These are phyloP conservation scores for Vitis amurensis DNA, from an alignment of 164 flowering plant species.

Conservation along the genomic window DNA sequence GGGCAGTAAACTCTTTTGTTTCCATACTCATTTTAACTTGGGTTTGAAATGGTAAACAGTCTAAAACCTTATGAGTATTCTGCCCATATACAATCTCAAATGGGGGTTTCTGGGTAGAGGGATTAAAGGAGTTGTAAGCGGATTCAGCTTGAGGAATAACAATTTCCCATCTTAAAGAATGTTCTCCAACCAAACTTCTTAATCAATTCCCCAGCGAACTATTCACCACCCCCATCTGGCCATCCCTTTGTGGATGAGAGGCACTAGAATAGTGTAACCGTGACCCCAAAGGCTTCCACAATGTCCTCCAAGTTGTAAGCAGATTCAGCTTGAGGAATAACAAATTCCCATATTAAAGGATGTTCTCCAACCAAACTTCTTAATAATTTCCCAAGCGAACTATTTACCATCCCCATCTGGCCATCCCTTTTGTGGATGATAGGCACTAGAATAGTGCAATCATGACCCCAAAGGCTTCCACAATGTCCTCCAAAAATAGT, in stretches of 20 bases:
- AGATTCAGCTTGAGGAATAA: neutral
- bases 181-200: neutral
- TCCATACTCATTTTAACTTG: neutral
- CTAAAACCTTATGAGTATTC: neutral
- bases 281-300: neutral
- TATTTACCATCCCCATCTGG: constrained; percentile 9
- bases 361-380: neutral
- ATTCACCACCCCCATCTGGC: constrained; percentile 13
- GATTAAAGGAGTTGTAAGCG: neutral
- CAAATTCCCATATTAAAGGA: neutral
- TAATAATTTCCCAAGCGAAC: neutral
- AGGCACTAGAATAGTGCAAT: neutral
- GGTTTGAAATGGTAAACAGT: neutral
- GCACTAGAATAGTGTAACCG: neutral
- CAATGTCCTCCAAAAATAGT: neutral
- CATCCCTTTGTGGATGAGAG: constrained; percentile 6
- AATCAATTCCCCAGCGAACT: neutral
- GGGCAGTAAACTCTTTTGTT: constrained; percentile 3
- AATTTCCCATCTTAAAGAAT: neutral
- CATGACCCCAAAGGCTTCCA: neutral
- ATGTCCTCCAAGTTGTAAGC: neutral
- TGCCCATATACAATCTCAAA: neutral
- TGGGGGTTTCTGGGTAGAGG: neutral
- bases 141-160: neutral
- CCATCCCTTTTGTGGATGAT: constrained; percentile 11